Evolutionary conservation across 768 basidiomycete genomes (phyloP), one percentile per base, ranked within the genome.

Genomic region (Chlorophyllum brunneum): DNA sequence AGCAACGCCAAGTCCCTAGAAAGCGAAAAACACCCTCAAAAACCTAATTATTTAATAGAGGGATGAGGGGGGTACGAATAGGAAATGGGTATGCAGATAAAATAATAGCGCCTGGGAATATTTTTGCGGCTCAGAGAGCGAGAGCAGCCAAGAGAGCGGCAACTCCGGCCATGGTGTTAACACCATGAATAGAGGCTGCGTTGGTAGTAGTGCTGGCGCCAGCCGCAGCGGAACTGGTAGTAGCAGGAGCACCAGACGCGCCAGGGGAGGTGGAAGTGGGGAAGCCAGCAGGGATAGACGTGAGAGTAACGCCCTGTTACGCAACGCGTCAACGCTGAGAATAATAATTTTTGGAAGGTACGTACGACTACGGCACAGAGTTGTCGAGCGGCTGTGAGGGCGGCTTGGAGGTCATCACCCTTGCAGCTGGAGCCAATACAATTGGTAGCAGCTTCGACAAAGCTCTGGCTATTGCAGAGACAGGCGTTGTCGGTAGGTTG

Each of bases 271-370:
- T 36, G 16, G 56, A 29, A 11, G 58, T 42, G 42, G 58, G 22
- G 26, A 51, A 40, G 23, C 29, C 54, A 16, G 43, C 54, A 46
- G 34, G 59, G 18, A 66, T 56, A 22, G 67, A 59, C 16, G 64
- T 74, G 56, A 85, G 65, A 5, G 77, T 80, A 4, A 85, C 78
- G 52, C 80, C 80, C 82, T 84, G 56, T 13, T 56, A 48, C 39
- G 40, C 41, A 27, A 54, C 24, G 26, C 23, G 38, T 46, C 48
- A 38, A 52, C n/a, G 30, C 30, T 42, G 11, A 36, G 9, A 5
- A 40, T 39, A 36, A 39, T 36, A 24, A 4, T 41, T 9, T 31
- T 23, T n/a, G 48, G 15, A 47, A 11, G 16, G 20, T 20, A 73
- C 79, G 51, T 68, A 85, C 83, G 36, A 77, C 81, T 38, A 70